phyloP scores from a whole-genome alignment of 2,329 filamentous ascomycete species.

The Cercospora brassicicola region DNA sequence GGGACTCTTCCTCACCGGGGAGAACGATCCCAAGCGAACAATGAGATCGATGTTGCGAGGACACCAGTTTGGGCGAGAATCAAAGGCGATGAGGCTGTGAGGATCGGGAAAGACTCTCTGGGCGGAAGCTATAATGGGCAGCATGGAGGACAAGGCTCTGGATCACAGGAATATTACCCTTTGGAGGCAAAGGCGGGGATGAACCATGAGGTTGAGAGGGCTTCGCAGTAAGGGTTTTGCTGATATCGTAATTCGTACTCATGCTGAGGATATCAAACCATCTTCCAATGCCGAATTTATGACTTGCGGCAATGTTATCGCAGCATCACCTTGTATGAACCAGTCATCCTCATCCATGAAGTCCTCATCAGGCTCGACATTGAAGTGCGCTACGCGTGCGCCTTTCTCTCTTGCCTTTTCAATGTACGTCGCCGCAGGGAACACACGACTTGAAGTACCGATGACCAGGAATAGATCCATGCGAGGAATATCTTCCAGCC shows the following conservation, averaged over 20 bases:
- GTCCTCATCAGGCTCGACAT: neutral
- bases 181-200: neutral
- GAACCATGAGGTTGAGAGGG: neutral
- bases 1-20: too few species aligned
- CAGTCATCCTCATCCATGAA: neutral
- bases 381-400: neutral
- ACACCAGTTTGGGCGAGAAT: constrained; percentile 13
- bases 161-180: neutral
- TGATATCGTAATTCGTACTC: neutral
- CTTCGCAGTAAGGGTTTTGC: neutral
- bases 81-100: constrained; percentile 11
- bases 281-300: neutral
- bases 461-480: neutral
- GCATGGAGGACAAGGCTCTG: neutral
- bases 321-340: neutral
- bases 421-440: neutral
- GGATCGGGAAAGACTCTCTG: constrained; percentile 5
- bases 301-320: neutral
- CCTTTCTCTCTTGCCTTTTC: neutral
- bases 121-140: neutral
- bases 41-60: constrained; percentile 8
- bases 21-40: too few species aligned
- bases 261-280: neutral
- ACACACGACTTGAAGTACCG: neutral
- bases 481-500: neutral